A percentile compares a stretch with the other conserved stretches of the same genome.
Evolutionary conservation across 352 stramenopile species (phyloP).

Genomic region (Globisporangium middletonii): DNA sequence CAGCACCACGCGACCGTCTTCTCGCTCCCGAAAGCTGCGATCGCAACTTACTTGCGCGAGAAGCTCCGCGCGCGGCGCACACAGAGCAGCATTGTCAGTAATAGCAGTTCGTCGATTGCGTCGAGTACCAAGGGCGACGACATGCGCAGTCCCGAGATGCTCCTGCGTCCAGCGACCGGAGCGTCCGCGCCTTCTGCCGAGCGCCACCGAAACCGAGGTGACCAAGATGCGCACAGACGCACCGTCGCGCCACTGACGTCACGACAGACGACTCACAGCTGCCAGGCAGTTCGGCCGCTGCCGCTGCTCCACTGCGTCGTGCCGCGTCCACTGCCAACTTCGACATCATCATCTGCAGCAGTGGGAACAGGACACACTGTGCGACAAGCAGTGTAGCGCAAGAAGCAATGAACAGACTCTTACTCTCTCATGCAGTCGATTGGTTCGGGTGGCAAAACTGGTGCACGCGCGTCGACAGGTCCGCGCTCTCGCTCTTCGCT

Average conservation of each 20-base stretch:
- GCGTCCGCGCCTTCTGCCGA: background rate
- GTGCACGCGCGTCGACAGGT: background rate
- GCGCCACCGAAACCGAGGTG: background rate
- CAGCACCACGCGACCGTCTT: slow-evolving; percentile 20
- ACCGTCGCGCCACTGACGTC: background rate
- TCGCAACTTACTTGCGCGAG: slow-evolving; percentile 46
- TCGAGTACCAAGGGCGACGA: slow-evolving; percentile 39
- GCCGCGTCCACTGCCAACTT: background rate
- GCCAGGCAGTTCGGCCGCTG: slow-evolving; percentile 11
- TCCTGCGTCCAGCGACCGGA: slow-evolving; percentile 10
- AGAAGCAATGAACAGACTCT: no score
- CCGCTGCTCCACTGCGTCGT: background rate
- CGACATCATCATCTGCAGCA: background rate
- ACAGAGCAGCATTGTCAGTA: background rate
- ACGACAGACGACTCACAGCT: slow-evolving; percentile 15
- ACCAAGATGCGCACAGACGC: background rate
- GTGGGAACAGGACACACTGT: background rate
- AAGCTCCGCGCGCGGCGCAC: slow-evolving; percentile 33
- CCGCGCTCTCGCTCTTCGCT: background rate
- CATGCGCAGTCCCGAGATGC: slow-evolving; percentile 28
- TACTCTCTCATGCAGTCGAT: no score
- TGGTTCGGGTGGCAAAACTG: slow-evolving; percentile 3
- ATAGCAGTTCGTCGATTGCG: background rate
- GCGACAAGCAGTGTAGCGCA: background rate
- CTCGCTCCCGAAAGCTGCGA: slow-evolving; percentile 47